Conservation (phyloP, 352 stramenopile species). For the Phytophthora capsici region DNA sequence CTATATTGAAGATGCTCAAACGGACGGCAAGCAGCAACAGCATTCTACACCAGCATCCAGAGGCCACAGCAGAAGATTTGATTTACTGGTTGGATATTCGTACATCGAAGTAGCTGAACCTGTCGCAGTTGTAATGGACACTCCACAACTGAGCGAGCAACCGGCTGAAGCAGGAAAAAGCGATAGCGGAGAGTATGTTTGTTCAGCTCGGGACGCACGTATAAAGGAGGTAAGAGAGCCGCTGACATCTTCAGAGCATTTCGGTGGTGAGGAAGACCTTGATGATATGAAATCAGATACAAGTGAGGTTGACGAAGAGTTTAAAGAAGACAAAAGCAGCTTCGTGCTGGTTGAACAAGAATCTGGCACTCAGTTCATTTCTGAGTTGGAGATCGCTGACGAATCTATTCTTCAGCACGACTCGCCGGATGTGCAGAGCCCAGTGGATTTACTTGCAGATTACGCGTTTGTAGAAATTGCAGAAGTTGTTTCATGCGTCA, state of each 20-base stretch:
- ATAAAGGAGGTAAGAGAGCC: background rate
- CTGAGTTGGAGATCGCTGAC: background rate
- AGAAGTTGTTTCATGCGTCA: conserved; percentile 3
- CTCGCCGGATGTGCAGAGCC: background rate
- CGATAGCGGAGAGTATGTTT: background rate
- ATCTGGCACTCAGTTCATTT: background rate
- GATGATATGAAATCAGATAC: background rate
- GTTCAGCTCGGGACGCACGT: background rate
- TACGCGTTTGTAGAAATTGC: conserved; percentile 39
- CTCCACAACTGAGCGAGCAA: background rate
- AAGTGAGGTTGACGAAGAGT: background rate
- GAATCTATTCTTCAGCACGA: background rate
- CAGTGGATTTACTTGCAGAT: conserved; percentile 26
- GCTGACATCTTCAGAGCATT: background rate
- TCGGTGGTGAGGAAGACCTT: background rate
- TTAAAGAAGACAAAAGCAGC: background rate
- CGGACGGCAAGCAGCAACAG: background rate
- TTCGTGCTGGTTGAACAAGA: background rate
- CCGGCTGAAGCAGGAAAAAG: background rate
- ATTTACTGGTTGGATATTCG: conserved; percentile 42
- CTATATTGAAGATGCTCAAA: conserved; percentile 36
- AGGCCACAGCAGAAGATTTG: conserved; percentile 4
- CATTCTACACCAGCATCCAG: background rate
- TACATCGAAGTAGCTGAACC: conserved; percentile 48
- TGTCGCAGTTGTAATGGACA: background rate